A percentile compares a stretch with the other conserved stretches of the same genome.
These are phyloP conservation scores for Rhizophora mangle DNA, from an alignment of 345 rosid species.

Conservation along the genomic window DNA sequence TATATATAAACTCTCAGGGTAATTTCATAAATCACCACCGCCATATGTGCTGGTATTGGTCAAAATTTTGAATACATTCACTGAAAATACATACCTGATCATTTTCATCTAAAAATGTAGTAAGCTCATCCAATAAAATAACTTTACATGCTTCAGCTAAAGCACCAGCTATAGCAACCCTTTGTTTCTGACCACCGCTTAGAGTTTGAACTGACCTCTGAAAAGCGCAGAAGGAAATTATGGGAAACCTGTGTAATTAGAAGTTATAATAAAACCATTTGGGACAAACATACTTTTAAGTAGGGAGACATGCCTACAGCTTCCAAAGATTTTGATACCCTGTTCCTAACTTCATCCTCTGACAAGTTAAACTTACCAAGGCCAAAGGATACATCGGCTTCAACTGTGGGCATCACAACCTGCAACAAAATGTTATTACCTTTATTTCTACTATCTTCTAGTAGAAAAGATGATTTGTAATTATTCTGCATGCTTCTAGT, in stretches of 20 bases:
- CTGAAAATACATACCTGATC: constrained; percentile 54
- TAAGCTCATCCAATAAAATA: constrained; percentile 83
- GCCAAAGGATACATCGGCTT: constrained; percentile 93
- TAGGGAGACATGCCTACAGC: constrained; percentile 78
- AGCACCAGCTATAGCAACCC: constrained; percentile 96
- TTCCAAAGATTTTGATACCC: constrained; percentile 66
- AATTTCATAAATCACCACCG: not conserved
- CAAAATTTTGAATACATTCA: not conserved
- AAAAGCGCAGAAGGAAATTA: constrained; percentile 17
- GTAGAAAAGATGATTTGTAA: not conserved
- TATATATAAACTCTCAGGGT: too few relatives aligned
- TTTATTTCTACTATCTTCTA: not conserved
- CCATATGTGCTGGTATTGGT: not conserved
- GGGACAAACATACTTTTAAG: constrained; percentile 37
- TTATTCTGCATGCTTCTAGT: not conserved
- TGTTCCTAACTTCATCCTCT: constrained; percentile 53
- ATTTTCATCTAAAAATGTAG: constrained; percentile 79
- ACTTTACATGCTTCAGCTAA: constrained; percentile 93
- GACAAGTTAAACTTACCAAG: constrained; percentile 67
- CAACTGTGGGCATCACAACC: constrained; percentile 98
- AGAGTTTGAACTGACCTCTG: constrained; percentile 96
- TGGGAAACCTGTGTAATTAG: not conserved
- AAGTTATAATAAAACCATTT: not conserved
- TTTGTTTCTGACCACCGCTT: constrained; percentile 96
- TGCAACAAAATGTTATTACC: constrained; percentile 28